These are phyloP conservation scores for Botryotinia convoluta DNA, from an alignment of 2,329 filamentous ascomycete genomes.

Conservation along the genomic window DNA sequence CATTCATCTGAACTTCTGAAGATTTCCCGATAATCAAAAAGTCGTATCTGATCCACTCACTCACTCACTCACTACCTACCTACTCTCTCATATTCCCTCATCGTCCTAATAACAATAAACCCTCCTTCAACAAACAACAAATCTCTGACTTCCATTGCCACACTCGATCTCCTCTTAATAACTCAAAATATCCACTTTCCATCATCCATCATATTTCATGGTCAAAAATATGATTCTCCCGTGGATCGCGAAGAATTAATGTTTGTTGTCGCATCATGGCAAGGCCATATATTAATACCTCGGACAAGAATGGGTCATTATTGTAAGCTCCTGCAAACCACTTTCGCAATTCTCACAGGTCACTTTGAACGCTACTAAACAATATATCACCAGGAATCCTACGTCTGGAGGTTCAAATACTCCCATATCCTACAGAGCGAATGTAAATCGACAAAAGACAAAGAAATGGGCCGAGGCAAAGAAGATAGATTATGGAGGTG, in stretches of 20 bases:
- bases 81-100: background rate
- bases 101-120: background rate
- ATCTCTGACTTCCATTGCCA: background rate
- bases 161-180: background rate
- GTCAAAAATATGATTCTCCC: slow-evolving; percentile 15
- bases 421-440: slow-evolving; percentile 64
- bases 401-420: slow-evolving; percentile 23
- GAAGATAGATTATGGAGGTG: slow-evolving; percentile 81
- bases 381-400: slow-evolving; percentile 27
- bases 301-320: slow-evolving; percentile 19
- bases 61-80: background rate
- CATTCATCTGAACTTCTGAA: slow-evolving; percentile 8
- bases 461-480: slow-evolving; percentile 95
- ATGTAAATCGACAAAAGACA: slow-evolving; percentile 85
- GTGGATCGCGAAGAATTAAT: slow-evolving; percentile 19
- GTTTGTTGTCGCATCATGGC: slow-evolving; percentile 33
- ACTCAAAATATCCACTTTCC: background rate
- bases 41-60: slow-evolving; percentile 10
- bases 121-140: background rate
- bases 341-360: background rate
- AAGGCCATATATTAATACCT: slow-evolving; percentile 33
- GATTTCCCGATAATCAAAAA: slow-evolving; percentile 9
- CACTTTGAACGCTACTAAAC: slow-evolving; percentile 13
- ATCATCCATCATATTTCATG: background rate
- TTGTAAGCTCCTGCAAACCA: slow-evolving; percentile 2